Evolutionary conservation across 352 stramenopile species (phyloP).

Genomic region (Phytophthora europaea): DNA sequence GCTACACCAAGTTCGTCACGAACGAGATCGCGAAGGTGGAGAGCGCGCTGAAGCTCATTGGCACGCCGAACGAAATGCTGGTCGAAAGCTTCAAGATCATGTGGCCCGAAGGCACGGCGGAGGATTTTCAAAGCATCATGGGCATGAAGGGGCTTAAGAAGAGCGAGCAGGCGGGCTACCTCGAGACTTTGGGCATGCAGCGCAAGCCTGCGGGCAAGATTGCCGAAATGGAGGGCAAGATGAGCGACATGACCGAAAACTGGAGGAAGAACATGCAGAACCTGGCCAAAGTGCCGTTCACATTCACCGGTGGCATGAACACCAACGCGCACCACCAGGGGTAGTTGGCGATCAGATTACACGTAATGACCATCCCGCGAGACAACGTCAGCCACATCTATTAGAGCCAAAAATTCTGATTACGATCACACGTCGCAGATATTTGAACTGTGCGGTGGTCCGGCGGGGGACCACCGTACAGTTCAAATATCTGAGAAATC

Average conservation of each 20-base stretch:
- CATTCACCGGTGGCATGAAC: slow-evolving; percentile 61
- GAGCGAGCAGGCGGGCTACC: slow-evolving; percentile 66
- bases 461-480: too few relatives aligned
- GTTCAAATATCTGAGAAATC: too few relatives aligned
- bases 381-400: too few relatives aligned
- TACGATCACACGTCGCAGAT: too few relatives aligned
- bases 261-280: slow-evolving; percentile 91
- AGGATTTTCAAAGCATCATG: slow-evolving; percentile 96
- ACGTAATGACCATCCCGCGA: too few relatives aligned
- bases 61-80: slow-evolving; percentile 95
- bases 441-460: too few relatives aligned
- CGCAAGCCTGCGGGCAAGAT: slow-evolving; percentile 75
- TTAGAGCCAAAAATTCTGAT: too few relatives aligned
- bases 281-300: slow-evolving; percentile 82
- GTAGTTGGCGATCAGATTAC: slow-evolving; percentile 12
- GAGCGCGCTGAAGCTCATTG: slow-evolving; percentile 98
- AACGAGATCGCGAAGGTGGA: slow-evolving; percentile 97
- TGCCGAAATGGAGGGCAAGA: slow-evolving; percentile 87
- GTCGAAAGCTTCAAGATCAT: slow-evolving; percentile 98
- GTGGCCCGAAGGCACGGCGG: slow-evolving; percentile 93
- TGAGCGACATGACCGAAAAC: slow-evolving; percentile 90
- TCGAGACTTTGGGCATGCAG: slow-evolving; percentile 78
- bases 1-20: slow-evolving; percentile 98
- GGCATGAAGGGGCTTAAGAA: slow-evolving; percentile 94
- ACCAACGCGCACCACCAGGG: slow-evolving; percentile 32